Conservation (phyloP, 768 basidiomycete genomes). For the Tephrocybe sp. region DNA sequence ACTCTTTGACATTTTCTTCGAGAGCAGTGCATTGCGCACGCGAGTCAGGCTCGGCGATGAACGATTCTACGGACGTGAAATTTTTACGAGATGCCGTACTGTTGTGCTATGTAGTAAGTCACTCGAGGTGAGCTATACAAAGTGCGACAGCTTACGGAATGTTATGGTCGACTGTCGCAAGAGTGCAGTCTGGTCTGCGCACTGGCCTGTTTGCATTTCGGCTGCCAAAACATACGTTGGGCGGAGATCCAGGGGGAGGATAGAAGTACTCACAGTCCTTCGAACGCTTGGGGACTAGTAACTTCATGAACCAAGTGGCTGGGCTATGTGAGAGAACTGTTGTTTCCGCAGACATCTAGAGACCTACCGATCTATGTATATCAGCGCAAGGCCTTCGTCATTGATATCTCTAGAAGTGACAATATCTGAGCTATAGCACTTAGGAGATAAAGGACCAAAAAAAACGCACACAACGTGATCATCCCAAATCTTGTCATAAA, state of each 20-base stretch:
- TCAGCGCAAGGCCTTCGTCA: constrained; percentile 74
- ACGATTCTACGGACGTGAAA: constrained; percentile 67
- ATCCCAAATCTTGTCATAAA: constrained; percentile 98
- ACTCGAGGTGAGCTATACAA: not conserved
- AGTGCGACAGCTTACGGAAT: constrained; percentile 62
- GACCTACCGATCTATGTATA: constrained; percentile 79
- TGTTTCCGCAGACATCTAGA: not conserved
- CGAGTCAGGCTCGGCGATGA: constrained; percentile 84
- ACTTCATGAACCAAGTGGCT: constrained; percentile 84
- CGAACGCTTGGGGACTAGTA: constrained; percentile 92
- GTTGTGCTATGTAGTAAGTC: constrained; percentile 9
- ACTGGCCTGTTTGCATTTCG: constrained; percentile 76
- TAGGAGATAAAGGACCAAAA: not conserved
- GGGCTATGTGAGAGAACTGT: constrained; percentile 2
- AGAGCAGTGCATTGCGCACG: constrained; percentile 81
- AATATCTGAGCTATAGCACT: constrained; percentile 7
- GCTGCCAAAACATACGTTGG: constrained; percentile 33
- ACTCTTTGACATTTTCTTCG: constrained; percentile 89
- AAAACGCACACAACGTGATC: constrained; percentile 85
- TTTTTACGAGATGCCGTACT: constrained; percentile 77
- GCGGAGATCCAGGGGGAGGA: constrained; percentile 1
- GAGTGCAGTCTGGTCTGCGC: constrained; percentile 83
- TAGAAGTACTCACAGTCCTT: constrained; percentile 62
- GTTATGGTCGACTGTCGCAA: constrained; percentile 89
- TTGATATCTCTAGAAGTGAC: constrained; percentile 54